phyloP scores from a whole-genome alignment of 441 rosid genomes.

The Isatis lusitanica region DNA sequence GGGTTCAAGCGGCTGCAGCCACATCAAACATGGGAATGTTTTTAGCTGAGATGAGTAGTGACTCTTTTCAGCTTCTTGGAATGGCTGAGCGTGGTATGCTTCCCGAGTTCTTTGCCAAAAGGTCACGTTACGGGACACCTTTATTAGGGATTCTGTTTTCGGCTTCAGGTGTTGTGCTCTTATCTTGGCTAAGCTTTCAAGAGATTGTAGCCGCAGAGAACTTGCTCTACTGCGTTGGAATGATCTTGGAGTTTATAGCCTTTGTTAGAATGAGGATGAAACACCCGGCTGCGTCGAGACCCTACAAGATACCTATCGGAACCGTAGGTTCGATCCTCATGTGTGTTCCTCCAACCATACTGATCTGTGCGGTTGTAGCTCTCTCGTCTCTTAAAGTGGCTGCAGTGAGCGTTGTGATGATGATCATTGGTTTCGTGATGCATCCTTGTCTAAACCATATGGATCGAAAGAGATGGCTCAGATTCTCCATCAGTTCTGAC shows the following conservation, averaged over 20 bases:
- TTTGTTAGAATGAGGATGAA: slow-evolving; percentile 49
- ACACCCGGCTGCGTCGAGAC: slow-evolving; percentile 53
- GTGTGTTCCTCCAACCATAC: slow-evolving; percentile 64
- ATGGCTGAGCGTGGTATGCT: slow-evolving; percentile 76
- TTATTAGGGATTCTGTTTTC: slow-evolving; percentile 62
- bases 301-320: slow-evolving; percentile 65
- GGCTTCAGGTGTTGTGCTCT: slow-evolving; percentile 60
- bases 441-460: slow-evolving; percentile 48
- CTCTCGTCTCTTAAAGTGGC: slow-evolving; percentile 60
- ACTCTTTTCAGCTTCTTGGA: slow-evolving; percentile 69
- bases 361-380: slow-evolving; percentile 51
- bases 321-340: slow-evolving; percentile 57
- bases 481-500: slow-evolving; percentile 45
- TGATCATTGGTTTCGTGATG: slow-evolving; percentile 51
- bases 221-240: slow-evolving; percentile 62
- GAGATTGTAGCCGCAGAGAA: slow-evolving; percentile 73
- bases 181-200: slow-evolving; percentile 72
- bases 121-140: slow-evolving; percentile 68
- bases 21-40: slow-evolving; percentile 71
- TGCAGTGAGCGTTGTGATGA: slow-evolving; percentile 45
- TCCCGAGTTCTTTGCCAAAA: slow-evolving; percentile 58
- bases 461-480: slow-evolving; percentile 57
- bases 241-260: slow-evolving; percentile 64
- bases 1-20: slow-evolving; percentile 70
- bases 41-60: slow-evolving; percentile 71